Base-by-base conservation (phyloP, 2,329 filamentous ascomycete species). In the Botrytis fabae region DNA sequence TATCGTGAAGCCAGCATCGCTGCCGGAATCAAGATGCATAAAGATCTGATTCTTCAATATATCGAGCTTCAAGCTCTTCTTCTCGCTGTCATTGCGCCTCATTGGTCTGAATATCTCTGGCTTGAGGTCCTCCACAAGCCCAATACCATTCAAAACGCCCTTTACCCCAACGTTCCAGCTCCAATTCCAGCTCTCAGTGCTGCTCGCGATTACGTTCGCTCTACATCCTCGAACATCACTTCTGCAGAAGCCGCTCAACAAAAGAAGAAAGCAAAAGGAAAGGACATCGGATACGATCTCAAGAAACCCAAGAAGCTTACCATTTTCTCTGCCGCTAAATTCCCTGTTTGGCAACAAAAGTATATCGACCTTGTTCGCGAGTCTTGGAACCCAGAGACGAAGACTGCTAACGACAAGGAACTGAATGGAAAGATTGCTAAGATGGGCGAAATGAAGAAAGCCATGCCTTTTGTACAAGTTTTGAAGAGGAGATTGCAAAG, bases 101-200 rank as follows among this genome's bases (percentile, higher is more conserved):
- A 99, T 83, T 98, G 94, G 92, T 87, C 93, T 64, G 96, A 99
- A 81, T 92, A 97, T 83, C 90, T 99, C 81, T 98, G 94, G 94
- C 89, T 92, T 71, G 95, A 98, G 83, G 90, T 98, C 2, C 89
- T 99, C 74, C 89, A 92, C 81, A 94, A 93, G 85, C 82, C 88
- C 51, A 84, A 86, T 72, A 92, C 92, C 12, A 89, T 99, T 79
- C 95, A 98, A 84, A 89, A 91, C 70, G 94, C 93, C 20, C 86
- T 86, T 59, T 97, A 89, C 86, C 94, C 94, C 22, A 84, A 87
- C 69, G 90, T 93, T 0, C 89, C 92, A 0, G 86, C 88, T 35
- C 85, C 91, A 1, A 86, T 92, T 75, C 84, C 91, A 7, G 85
- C 86, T 61, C 88, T 98, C 74, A 91, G 91, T 10, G 93, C 94